Percentiles rank a stretch among this genome's conserved stretches.
These are phyloP conservation scores for Exophiala bonariae DNA, from an alignment of 2,329 filamentous ascomycete species.

Conservation along the genomic window DNA sequence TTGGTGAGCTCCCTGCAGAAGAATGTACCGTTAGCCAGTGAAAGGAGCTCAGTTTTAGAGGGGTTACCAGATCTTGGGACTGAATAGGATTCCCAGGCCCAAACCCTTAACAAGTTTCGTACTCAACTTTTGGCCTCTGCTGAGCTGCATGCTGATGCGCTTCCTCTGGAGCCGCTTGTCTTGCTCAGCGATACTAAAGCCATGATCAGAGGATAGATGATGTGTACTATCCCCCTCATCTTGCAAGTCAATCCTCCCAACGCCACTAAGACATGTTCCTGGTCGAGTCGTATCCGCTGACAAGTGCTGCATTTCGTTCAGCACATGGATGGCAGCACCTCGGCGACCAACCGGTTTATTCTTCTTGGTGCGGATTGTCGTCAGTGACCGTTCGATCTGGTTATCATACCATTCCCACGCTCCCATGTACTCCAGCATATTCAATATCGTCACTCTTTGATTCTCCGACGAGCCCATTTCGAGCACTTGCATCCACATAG, in stretches of 20 bases:
- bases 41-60: not conserved
- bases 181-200: not conserved
- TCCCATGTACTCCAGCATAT: slow-evolving; percentile 25
- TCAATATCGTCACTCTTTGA: slow-evolving; percentile 11
- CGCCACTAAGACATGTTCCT: slow-evolving; percentile 1
- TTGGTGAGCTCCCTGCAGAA: slow-evolving; percentile 16
- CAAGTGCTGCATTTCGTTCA: slow-evolving; percentile 9
- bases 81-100: slow-evolving; percentile 5
- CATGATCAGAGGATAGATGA: not conserved
- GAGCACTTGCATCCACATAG: slow-evolving; percentile 20
- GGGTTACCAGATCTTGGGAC: slow-evolving; percentile 19
- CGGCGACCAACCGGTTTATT: slow-evolving; percentile 4
- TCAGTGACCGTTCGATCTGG: slow-evolving; percentile 4
- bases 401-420: slow-evolving; percentile 20
- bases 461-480: slow-evolving; percentile 9
- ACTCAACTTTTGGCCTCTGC: slow-evolving; percentile 12
- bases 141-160: slow-evolving; percentile 13
- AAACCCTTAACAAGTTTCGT: slow-evolving; percentile 13
- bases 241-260: not conserved
- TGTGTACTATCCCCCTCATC: not conserved
- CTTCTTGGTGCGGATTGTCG: slow-evolving; percentile 18
- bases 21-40: slow-evolving; percentile 1
- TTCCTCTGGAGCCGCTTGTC: not conserved
- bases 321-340: slow-evolving; percentile 10
- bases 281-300: not conserved